Conservation (phyloP, 1,284 basidiomycete species). For the Leccinum solheimii region DNA sequence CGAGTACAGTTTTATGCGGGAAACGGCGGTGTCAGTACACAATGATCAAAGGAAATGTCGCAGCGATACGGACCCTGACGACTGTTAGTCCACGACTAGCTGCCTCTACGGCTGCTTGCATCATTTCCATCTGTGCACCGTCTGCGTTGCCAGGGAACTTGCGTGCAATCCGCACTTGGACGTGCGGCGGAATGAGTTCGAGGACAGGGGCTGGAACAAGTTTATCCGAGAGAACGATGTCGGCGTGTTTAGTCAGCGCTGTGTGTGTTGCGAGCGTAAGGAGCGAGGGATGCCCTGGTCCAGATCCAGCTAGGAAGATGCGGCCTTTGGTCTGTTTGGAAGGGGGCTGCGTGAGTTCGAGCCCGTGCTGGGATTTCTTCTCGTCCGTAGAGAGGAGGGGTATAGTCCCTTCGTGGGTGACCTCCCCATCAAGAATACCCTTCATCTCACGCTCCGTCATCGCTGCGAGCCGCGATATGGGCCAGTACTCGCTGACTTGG, state of each 20-base stretch:
- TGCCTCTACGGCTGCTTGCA: slow-evolving; percentile 85
- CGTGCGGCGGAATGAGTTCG: slow-evolving; percentile 76
- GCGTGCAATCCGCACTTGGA: slow-evolving; percentile 81
- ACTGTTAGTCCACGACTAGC: slow-evolving; percentile 58
- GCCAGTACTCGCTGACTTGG: slow-evolving; percentile 94
- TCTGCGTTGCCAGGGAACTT: slow-evolving; percentile 99
- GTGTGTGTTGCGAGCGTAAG: slow-evolving; percentile 86
- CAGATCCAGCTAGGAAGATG: slow-evolving; percentile 90
- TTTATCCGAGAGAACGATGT: slow-evolving; percentile 93
- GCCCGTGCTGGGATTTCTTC: slow-evolving; percentile 25
- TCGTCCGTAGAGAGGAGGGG: slow-evolving; percentile 9
- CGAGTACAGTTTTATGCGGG: no score
- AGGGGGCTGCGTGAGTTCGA: slow-evolving; percentile 33
- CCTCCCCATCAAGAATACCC: slow-evolving; percentile 53
- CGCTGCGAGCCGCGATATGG: slow-evolving; percentile 72
- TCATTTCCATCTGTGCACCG: slow-evolving; percentile 90
- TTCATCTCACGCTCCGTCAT: slow-evolving; percentile 74
- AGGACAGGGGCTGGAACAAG: slow-evolving; percentile 93
- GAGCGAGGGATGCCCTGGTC: slow-evolving; percentile 88
- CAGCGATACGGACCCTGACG: no score
- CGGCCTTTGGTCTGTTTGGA: slow-evolving; percentile 48
- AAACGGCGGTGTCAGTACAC: no score
- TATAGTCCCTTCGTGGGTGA: slow-evolving; percentile 7
- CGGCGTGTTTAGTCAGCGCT: slow-evolving; percentile 76
- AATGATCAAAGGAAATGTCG: no score